Base-by-base conservation (phyloP, 1,284 basidiomycete species). In the Wolfiporia cocos region DNA sequence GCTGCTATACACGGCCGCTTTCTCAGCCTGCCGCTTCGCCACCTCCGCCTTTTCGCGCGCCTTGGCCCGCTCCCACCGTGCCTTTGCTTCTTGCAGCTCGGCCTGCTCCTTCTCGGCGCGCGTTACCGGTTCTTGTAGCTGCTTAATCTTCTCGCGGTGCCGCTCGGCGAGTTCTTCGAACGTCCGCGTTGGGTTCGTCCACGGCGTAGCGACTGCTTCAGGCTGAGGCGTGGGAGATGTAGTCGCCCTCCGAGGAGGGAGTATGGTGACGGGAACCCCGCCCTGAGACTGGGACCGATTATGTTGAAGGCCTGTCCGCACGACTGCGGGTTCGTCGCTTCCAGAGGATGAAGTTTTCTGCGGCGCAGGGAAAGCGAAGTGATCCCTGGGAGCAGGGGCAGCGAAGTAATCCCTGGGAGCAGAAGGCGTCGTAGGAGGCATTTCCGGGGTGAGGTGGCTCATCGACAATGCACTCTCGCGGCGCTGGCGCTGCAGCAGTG, bases 161-260 rank as follows among this genome's bases (percentile, higher is more conserved):
- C 87, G 71, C 54, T 86, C 86, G 40, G 77, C 79, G 34, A 90
- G 69, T 58, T 90, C 86, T 60, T 89, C 86, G 56, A 85, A 87
- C 2, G 87, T 87, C 39, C 74, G 72, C 32, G 77, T 72, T 20
- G 81, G 80, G 34, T 67, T 54, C 18, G 67, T 59, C 42, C 42
- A 43, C 9, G 42, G 42, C 6, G 23, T 26, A 3, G 71, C 67
- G 18, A 67, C 65, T 51, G 74, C 73, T 11, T 73, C 41, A 49
- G 56, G 46, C 49, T 49, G 44, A 43, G 59, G 49, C 9, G 55
- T 53, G 24, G 53, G 60, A 18, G 61, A 51, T 21, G 58, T 44
- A 38, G 58, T 54, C 5, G 65, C 52, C 46, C 71, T 74, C 37
- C 70, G 70, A 28, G 84, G 84, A n/a, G 81, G 80, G 21, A 86